Evolutionary conservation across 345 rosid species (phyloP).

Genomic region (Lagerstroemia speciosa): DNA sequence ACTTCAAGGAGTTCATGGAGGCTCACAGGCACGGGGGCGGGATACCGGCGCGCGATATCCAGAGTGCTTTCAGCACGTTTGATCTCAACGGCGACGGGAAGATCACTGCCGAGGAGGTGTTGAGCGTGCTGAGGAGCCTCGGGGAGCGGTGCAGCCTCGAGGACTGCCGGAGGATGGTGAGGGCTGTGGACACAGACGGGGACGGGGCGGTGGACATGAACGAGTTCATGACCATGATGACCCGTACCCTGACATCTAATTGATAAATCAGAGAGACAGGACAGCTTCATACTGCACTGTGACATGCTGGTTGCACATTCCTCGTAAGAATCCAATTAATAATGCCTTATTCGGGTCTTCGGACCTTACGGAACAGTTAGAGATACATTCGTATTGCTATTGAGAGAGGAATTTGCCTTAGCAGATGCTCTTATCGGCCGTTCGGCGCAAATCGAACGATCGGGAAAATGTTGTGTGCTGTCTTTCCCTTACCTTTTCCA

Average conservation of each 20-base stretch:
- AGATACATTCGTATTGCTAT: not conserved
- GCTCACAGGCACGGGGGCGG: conserved; percentile 60
- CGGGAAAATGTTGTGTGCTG: too few species aligned
- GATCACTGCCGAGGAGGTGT: conserved; percentile 70
- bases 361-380: too few species aligned
- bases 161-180: conserved; percentile 71
- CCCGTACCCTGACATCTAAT: conserved; percentile 22
- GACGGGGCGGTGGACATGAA: conserved; percentile 72
- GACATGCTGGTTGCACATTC: not conserved
- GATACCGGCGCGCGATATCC: conserved; percentile 39
- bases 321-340: too few species aligned
- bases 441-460: too few species aligned
- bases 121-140: conserved; percentile 53
- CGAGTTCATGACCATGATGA: conserved; percentile 81
- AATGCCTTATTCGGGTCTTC: too few species aligned
- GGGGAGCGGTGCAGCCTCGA: conserved; percentile 70
- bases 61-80: conserved; percentile 52
- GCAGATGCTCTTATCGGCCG: too few species aligned
- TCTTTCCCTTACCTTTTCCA: too few species aligned
- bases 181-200: conserved; percentile 64
- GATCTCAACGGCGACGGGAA: conserved; percentile 66
- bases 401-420: too few species aligned
- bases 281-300: not conserved
- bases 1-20: conserved; percentile 68
- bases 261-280: not conserved